Evolutionary conservation across 2,329 filamentous ascomycete genomes (phyloP).

Genomic region (Aspergillus calidoustus): DNA sequence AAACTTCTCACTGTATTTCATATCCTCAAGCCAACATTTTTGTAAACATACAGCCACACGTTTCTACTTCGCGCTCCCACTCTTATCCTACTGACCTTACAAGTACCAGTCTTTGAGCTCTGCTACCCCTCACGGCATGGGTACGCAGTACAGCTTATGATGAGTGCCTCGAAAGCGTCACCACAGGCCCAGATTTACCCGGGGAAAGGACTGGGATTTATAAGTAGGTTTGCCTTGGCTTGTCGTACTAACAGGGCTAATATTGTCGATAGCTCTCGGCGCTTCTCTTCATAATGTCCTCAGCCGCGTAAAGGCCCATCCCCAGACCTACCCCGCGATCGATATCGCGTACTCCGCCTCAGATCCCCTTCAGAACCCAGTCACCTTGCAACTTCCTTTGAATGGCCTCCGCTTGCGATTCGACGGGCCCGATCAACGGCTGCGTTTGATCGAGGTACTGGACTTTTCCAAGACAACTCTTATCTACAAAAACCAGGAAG

Average conservation of each 20-base stretch:
- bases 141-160: constrained; percentile 27
- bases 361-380: constrained; percentile 73
- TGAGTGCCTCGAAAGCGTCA: constrained; percentile 40
- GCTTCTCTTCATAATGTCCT: constrained; percentile 89
- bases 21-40: not conserved
- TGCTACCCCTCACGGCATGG: constrained; percentile 22
- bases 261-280: constrained; percentile 69
- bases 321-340: constrained; percentile 79
- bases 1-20: not conserved
- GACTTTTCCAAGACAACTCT: constrained; percentile 87
- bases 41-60: not conserved
- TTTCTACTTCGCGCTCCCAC: not conserved
- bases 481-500: constrained; percentile 78
- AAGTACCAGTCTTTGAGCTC: not conserved
- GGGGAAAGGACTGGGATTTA: constrained; percentile 67
- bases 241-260: constrained; percentile 29
- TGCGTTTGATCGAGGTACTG: constrained; percentile 86
- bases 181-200: constrained; percentile 66
- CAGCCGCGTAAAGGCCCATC: constrained; percentile 85
- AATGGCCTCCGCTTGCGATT: constrained; percentile 92
- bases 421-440: constrained; percentile 87
- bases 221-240: constrained; percentile 47
- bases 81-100: not conserved
- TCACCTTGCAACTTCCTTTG: constrained; percentile 74
- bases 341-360: constrained; percentile 80